Conservation (phyloP, 257 asterid species). For the Leonotis leonurus region DNA sequence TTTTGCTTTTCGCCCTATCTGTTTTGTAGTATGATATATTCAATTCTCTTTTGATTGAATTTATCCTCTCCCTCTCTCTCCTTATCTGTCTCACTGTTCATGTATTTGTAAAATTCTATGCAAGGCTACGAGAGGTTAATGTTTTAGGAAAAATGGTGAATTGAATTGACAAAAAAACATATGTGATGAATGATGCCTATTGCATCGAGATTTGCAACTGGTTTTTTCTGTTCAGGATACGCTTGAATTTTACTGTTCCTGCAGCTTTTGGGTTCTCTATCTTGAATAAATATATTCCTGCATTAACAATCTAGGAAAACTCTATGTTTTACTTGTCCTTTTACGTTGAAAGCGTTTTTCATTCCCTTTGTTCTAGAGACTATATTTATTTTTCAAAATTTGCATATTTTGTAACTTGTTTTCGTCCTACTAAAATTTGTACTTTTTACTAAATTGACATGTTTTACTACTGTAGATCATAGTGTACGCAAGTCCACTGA, state of each 20-base stretch:
- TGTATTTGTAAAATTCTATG: conserved; percentile 3
- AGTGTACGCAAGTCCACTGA: neutral
- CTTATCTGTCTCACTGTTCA: neutral
- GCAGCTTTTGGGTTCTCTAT: neutral
- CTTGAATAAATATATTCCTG: neutral
- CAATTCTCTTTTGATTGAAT: conserved; percentile 10
- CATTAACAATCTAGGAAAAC: conserved; percentile 1
- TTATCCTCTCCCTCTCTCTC: conserved; percentile 10
- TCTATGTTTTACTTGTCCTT: neutral
- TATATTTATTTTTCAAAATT: neutral
- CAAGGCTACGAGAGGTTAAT: conserved; percentile 18
- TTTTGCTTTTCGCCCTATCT: neutral
- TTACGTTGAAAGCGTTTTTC: neutral
- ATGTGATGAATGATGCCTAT: conserved; percentile 46
- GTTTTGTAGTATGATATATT: neutral
- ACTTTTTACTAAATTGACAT: neutral
- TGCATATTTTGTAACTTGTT: neutral
- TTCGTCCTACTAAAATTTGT: neutral
- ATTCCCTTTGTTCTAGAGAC: neutral
- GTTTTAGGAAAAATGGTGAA: conserved; percentile 34
- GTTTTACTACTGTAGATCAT: neutral
- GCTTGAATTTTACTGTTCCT: neutral
- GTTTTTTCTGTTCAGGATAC: conserved; percentile 16
- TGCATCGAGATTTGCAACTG: conserved; percentile 57
- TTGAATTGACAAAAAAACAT: conserved; percentile 31